These are phyloP conservation scores for Hypoxylon sp. DNA, from an alignment of 2,329 filamentous ascomycete genomes.

Conservation along the genomic window DNA sequence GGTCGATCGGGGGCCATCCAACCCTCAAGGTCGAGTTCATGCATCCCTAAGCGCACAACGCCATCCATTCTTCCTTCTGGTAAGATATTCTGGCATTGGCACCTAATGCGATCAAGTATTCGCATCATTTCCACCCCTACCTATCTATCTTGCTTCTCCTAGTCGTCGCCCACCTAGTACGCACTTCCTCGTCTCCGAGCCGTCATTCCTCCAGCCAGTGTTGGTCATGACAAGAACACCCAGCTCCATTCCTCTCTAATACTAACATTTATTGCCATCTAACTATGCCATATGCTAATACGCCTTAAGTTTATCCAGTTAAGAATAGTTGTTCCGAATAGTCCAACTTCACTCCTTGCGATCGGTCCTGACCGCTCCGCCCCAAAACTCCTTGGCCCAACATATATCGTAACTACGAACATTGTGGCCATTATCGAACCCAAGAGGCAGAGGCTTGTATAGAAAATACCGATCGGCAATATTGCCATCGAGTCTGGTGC, in stretches of 20 bases:
- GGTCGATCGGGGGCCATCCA: conserved; percentile 50
- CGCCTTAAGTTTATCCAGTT: conserved; percentile 26
- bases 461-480: conserved; percentile 48
- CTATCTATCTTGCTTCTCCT: conserved; percentile 38
- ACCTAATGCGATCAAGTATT: conserved; percentile 57
- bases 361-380: conserved; percentile 48
- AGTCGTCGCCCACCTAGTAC: conserved; percentile 36
- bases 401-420: conserved; percentile 34
- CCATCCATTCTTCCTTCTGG: conserved; percentile 54
- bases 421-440: conserved; percentile 21
- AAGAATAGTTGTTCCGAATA: conserved; percentile 35
- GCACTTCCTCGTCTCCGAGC: conserved; percentile 29
- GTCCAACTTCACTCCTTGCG: conserved; percentile 45
- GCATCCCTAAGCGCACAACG: conserved; percentile 55
- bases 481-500: conserved; percentile 53
- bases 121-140: conserved; percentile 44
- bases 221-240: conserved; percentile 35
- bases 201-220: conserved; percentile 41
- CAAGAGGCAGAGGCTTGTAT: conserved; percentile 34
- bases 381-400: conserved; percentile 22
- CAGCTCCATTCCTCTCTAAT: conserved; percentile 24
- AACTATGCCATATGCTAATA: conserved; percentile 27
- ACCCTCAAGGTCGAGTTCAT: conserved; percentile 52
- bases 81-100: conserved; percentile 56
- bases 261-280: conserved; percentile 19